Evolutionary conservation across 495 filamentous ascomycete genomes (phyloP).

Genomic region (Penicillium waksmanii): DNA sequence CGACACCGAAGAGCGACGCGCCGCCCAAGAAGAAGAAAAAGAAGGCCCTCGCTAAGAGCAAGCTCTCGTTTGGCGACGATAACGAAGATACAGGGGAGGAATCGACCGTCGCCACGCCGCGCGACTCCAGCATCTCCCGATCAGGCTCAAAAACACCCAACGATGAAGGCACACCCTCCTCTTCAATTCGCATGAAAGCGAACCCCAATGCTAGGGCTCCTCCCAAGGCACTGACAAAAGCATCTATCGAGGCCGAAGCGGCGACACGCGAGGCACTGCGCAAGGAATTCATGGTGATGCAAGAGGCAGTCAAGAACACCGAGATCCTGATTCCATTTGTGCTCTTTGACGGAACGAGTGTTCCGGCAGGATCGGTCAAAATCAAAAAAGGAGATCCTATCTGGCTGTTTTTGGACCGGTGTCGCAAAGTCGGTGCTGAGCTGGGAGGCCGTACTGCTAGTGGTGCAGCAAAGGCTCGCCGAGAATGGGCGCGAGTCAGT

Average conservation of each 20-base stretch:
- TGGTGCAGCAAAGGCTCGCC: constrained; percentile 58
- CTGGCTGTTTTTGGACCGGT: constrained; percentile 90
- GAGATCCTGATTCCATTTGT: constrained; percentile 94
- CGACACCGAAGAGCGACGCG: constrained; percentile 45
- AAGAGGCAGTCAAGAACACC: constrained; percentile 85
- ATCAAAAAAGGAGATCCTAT: constrained; percentile 91
- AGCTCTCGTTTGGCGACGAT: constrained; percentile 69
- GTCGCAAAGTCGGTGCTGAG: constrained; percentile 85
- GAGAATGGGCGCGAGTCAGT: constrained; percentile 90
- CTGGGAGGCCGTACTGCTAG: constrained; percentile 67
- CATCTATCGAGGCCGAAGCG: constrained; percentile 78
- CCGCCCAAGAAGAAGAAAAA: constrained; percentile 69
- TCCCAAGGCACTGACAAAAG: constrained; percentile 86
- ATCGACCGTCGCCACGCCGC: constrained; percentile 34
- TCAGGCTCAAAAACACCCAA: constrained; percentile 44
- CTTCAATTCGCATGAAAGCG: constrained; percentile 58
- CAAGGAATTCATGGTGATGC: constrained; percentile 80
- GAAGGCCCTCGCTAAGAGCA: constrained; percentile 63
- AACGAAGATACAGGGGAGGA: constrained; percentile 51
- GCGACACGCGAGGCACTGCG: constrained; percentile 79
- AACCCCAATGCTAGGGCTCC: constrained; percentile 69
- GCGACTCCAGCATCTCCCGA: constrained; percentile 39
- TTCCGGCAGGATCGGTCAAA: constrained; percentile 76
- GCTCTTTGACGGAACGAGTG: constrained; percentile 97
- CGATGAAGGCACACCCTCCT: constrained; percentile 42